These are phyloP conservation scores for Dittrichia graveolens DNA, from an alignment of 129 eudicot species.

Conservation along the genomic window DNA sequence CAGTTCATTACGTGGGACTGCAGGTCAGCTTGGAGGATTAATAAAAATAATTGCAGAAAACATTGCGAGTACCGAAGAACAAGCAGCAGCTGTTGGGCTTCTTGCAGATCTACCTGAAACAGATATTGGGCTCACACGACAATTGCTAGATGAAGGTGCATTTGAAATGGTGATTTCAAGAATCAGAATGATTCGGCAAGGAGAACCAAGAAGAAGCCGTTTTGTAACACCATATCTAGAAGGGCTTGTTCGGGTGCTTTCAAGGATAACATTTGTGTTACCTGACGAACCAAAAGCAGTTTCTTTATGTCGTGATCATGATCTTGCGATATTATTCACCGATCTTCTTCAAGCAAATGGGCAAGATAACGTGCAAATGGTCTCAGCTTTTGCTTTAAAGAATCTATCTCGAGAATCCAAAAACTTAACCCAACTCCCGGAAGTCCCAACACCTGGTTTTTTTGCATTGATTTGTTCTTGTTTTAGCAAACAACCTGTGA, in stretches of 20 bases:
- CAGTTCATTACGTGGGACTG: constrained; percentile 61
- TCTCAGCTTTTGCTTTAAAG: constrained; percentile 78
- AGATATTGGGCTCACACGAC: constrained; percentile 69
- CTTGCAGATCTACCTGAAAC: constrained; percentile 85
- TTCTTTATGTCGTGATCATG: constrained; percentile 62
- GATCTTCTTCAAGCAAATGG: constrained; percentile 73
- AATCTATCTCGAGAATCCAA: constrained; percentile 69
- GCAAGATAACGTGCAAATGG: constrained; percentile 85
- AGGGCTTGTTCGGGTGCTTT: constrained; percentile 83
- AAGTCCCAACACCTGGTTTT: constrained; percentile 55
- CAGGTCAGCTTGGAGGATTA: constrained; percentile 76
- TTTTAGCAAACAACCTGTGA: constrained; percentile 64
- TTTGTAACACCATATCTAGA: constrained; percentile 83
- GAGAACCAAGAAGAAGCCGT: constrained; percentile 73
- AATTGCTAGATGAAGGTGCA: constrained; percentile 76
- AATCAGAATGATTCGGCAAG: constrained; percentile 66
- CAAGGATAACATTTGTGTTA: constrained; percentile 71
- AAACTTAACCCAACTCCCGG: constrained; percentile 64
- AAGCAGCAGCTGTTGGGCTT: constrained; percentile 83
- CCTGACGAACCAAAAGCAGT: constrained; percentile 66
- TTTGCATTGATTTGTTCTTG: constrained; percentile 69
- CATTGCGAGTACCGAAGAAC: constrained; percentile 73
- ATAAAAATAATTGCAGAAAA: constrained; percentile 62
- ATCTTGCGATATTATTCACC: constrained; percentile 55
- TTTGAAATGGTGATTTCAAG: constrained; percentile 58